Conservation (phyloP, 2,329 filamentous ascomycete species). For the Cadophora malorum region DNA sequence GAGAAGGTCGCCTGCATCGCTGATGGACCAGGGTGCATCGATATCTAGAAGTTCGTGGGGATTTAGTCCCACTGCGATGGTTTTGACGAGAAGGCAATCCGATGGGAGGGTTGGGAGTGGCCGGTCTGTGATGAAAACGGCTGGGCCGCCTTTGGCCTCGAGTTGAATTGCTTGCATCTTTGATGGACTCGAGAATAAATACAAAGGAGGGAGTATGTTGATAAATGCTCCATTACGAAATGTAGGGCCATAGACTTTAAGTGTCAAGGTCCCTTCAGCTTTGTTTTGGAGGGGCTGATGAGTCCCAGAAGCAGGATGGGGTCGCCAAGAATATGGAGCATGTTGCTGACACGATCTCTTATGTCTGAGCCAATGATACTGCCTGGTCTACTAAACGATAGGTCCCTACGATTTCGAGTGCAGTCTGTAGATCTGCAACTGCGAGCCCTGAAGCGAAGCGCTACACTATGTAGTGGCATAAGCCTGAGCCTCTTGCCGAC, state of each 20-base stretch:
- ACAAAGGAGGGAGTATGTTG: no score
- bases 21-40: constrained; percentile 10
- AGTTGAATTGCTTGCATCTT: constrained; percentile 20
- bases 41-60: constrained; percentile 19
- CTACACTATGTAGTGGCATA: neutral
- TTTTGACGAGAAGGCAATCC: constrained; percentile 17
- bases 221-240: no score
- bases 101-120: constrained; percentile 14
- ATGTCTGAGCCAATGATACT: neutral
- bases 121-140: constrained; percentile 1
- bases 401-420: neutral
- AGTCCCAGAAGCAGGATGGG: neutral
- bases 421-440: neutral
- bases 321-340: neutral
- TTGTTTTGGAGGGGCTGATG: neutral
- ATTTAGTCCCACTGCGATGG: constrained; percentile 12
- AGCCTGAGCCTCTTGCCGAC: neutral
- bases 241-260: neutral
- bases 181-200: no score
- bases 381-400: neutral
- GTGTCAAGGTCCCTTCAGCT: neutral
- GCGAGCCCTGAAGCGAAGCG: no score
- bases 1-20: constrained; percentile 4
- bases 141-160: constrained; percentile 14
- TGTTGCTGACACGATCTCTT: neutral